Evolutionary conservation across 345 rosid species (phyloP), one percentile per base, ranked within the genome.

Genomic region (Salix exigua): DNA sequence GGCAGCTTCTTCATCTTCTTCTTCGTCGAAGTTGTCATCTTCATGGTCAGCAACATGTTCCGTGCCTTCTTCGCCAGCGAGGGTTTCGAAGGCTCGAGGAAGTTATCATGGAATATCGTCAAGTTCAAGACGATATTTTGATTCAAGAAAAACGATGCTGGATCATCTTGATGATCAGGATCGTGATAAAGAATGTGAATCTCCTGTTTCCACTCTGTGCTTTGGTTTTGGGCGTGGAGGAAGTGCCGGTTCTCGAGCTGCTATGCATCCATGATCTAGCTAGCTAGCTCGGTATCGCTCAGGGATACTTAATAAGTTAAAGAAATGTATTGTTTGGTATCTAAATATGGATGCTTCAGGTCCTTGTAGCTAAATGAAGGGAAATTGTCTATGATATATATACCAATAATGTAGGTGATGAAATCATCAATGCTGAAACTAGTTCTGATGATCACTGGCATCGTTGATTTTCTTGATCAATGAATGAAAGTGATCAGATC

Each of bases 261-360:
- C 26, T 84, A 82, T 76, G 81, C 85, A 63, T 84, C 88, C 28
- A 79, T 90, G 65, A 53, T 88, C 37, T 33, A 33, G 37, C 73
- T 89, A 85, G 81, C 73, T 89, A 85, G n/a, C n/a, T n/a, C n/a
- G 81, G 21, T 80, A 67, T 82, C 86, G 73, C 68, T 81, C 6
- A 73, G 72, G 66, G 73, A 71, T 37, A 38, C 21, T 42, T 68
- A 31, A n/a, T 9, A 55, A 55, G 30, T 48, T 6, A 37, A 37
- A 19, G 9, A 33, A 70, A 50, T 70, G 58, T 28, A 51, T 16
- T 28, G 55, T 51, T 58, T 35, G 25, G 7, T 14, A 19, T 35
- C 3, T 53, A 51, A 30, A 14, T 10, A 55, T 72, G 46, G 26
- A 46, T 23, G 26, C 2, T 12, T 12, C 7, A 14, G n/a, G 10